Evolutionary conservation across 2,329 filamentous ascomycete species (phyloP).

Genomic region (Dactylonectria macrodidyma): DNA sequence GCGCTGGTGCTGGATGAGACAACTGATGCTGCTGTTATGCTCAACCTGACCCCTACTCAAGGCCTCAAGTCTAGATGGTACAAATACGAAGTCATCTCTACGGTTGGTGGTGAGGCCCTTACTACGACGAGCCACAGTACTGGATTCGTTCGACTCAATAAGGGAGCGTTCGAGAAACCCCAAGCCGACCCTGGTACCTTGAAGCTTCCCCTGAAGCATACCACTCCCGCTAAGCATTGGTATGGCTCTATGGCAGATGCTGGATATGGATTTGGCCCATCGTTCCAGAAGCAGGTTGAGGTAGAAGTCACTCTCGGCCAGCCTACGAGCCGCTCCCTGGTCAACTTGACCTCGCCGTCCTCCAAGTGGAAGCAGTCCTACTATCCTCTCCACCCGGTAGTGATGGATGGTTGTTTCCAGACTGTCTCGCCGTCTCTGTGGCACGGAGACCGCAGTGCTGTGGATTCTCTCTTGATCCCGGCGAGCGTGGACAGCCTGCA

Average conservation of each 20-base stretch:
- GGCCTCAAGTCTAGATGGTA: constrained; percentile 16
- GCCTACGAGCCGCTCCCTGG: constrained; percentile 9
- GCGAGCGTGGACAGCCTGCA: constrained; percentile 12
- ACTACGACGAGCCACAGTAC: constrained; percentile 16
- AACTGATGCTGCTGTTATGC: constrained; percentile 15
- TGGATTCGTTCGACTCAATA: constrained; percentile 22
- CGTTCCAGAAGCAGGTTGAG: constrained; percentile 27
- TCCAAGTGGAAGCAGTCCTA: constrained; percentile 25
- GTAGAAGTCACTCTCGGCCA: constrained; percentile 22
- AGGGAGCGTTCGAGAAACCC: constrained; percentile 11
- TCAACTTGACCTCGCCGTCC: constrained; percentile 11
- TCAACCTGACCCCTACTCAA: constrained; percentile 14
- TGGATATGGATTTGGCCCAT: constrained; percentile 28
- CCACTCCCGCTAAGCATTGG: constrained; percentile 23
- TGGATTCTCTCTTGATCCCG: constrained; percentile 20
- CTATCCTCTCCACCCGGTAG: constrained; percentile 29
- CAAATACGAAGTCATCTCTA: constrained; percentile 22
- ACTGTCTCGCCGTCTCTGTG: constrained; percentile 24
- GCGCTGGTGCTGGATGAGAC: constrained; percentile 25
- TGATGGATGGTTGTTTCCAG: constrained; percentile 30
- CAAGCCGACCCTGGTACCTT: neutral
- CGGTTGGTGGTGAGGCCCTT: constrained; percentile 7
- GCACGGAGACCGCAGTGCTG: constrained; percentile 18
- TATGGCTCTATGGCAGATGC: constrained; percentile 25
- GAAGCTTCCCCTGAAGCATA: constrained; percentile 17